Evolutionary conservation across 2,329 filamentous ascomycete species (phyloP).

Genomic region (Pseudogymnoascus sp.): DNA sequence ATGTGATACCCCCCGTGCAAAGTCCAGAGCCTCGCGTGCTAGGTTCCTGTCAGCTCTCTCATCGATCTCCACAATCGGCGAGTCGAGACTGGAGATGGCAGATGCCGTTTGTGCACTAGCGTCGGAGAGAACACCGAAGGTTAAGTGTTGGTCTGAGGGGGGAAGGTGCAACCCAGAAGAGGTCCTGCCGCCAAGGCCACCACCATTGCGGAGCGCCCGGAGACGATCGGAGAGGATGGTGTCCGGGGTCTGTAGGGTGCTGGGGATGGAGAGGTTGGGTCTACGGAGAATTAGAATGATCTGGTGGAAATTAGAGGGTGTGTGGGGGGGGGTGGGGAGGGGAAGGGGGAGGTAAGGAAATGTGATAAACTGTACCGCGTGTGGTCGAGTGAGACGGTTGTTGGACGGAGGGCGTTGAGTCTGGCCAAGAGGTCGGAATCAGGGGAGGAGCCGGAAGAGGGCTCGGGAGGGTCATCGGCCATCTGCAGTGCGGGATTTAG

Average conservation of each 20-base stretch:
- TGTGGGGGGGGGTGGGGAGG: background rate
- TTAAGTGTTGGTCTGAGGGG: background rate
- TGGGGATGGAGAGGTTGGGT: background rate
- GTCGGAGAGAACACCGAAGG: background rate
- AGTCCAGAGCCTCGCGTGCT: background rate
- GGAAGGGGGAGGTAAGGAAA: background rate
- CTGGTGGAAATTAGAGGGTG: background rate
- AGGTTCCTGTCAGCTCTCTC: background rate
- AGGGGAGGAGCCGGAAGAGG: background rate
- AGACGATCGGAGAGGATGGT: background rate
- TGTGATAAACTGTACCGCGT: background rate
- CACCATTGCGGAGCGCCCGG: background rate
- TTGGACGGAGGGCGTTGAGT: slow-evolving; percentile 6
- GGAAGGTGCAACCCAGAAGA: background rate
- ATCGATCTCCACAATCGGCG: background rate
- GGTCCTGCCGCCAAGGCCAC: background rate
- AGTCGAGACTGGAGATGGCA: background rate
- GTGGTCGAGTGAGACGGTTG: slow-evolving; percentile 1
- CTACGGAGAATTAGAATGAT: background rate
- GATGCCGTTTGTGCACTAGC: background rate
- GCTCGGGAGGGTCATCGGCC: background rate
- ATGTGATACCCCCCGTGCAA: background rate
- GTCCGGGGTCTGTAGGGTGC: background rate
- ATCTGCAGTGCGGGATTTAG: background rate
- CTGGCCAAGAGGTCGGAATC: background rate